These are phyloP conservation scores for Petunia hybrid DNA, from an alignment of 305 asterid species.

Conservation along the genomic window DNA sequence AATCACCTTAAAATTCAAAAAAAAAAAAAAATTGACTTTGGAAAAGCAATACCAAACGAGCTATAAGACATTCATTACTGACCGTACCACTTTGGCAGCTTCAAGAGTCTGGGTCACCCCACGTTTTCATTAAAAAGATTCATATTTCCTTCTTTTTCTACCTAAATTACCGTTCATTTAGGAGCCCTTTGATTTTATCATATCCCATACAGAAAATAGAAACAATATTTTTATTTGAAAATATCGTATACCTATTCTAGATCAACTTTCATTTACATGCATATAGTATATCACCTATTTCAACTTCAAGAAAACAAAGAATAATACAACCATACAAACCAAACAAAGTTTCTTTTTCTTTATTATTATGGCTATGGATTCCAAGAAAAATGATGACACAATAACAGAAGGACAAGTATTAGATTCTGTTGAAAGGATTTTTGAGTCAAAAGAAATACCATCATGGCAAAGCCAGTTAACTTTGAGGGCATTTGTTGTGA, in stretches of 20 bases:
- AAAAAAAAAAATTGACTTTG: too few species aligned
- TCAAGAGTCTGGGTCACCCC: not conserved
- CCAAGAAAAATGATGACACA: slow-evolving; percentile 13
- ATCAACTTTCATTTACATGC: not conserved
- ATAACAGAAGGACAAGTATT: slow-evolving; percentile 29
- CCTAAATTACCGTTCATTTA: not conserved
- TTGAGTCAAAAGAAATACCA: slow-evolving; percentile 81
- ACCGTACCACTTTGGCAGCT: not conserved
- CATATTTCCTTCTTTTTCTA: not conserved
- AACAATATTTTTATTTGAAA: not conserved
- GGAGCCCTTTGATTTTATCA: not conserved
- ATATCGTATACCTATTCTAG: not conserved
- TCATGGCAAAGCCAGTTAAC: slow-evolving; percentile 90
- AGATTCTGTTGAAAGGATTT: slow-evolving; percentile 66
- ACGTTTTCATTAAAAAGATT: not conserved
- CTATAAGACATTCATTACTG: not conserved
- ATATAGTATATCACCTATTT: not conserved
- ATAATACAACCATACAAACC: not conserved
- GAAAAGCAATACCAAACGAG: too few species aligned
- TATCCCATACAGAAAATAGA: not conserved
- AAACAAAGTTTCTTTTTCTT: not conserved
- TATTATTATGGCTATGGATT: not conserved
- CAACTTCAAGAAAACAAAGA: slow-evolving; percentile 14
- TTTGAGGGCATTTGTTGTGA: slow-evolving; percentile 74
- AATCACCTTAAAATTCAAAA: too few species aligned